Evolutionary conservation across 768 basidiomycete species (phyloP), one percentile per base, ranked within the genome.

Genomic region (Glaciozyma martinii): DNA sequence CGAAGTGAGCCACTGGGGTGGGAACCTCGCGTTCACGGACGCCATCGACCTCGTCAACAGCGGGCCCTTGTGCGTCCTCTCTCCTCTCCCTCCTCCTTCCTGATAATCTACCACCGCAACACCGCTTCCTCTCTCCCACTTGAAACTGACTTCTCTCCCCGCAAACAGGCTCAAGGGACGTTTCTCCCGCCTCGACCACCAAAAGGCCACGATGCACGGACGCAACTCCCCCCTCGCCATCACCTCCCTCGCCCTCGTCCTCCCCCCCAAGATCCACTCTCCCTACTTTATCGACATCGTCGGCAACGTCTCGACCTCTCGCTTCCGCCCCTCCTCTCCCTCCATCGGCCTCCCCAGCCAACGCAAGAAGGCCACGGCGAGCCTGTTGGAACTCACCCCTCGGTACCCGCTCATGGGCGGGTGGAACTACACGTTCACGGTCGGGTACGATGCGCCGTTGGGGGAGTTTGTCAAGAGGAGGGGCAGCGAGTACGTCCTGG

Each of bases 1-100:
- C 3, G 94, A 99, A 78, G 85, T 99, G 68, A 94, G 91, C 69
- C 94, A 98, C 75, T 98, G 94, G 95, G 93, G 94, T 42, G 84
- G 85, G 49, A 95, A 95, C 76, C 75, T 99, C 44, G 95, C 97
- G 74, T 86, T 93, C 37, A 84, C 97, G 76, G 92, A 99, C 77
- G 83, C 88, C 42, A 84, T 95, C 66, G 75, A 82, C 63, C 78
- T 99, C n/a, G 82, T 83, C 76, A 99, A 99, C 74, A 87, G 85
- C 64, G 95, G 94, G 6, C 91, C 95, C 18, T 77, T 78, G 94
- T 97, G 74, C 78, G 90, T 82, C 16, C 29, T 16, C 27, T 40
- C 6, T 30, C 8, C 23, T 50, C 18, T n/a, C 29, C 32, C 33
- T 2, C 25, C 30, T n/a, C n/a, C n/a, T n/a, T n/a, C n/a, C n/a